Base-by-base conservation (phyloP, 371 early-diverging fungal genomes). In the Batkoa obscura region DNA sequence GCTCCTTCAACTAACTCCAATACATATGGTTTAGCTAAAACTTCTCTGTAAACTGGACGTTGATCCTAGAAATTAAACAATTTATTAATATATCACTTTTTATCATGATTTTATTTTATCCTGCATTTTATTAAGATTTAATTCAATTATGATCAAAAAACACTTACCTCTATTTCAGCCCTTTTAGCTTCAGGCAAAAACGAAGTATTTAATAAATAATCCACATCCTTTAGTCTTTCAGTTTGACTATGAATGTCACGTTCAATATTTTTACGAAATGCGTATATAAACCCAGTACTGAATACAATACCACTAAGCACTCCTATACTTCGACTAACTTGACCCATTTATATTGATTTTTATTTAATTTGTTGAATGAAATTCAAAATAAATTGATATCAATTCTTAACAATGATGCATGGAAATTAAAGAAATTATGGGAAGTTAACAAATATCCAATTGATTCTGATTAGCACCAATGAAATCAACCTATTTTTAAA, bases 241-340 rank as follows among this genome's bases (percentile, higher is more conserved):
- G 17, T 42, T 12, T 55, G 55, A 30, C 31, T 30, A n/a, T 15
- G 17, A n/a, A 55, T 43, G 33, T 55, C 55, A 31, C 34, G 12
- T 33, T 41, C 39, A 13, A 55, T 23, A 55, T 55, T 55, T 6
- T 43, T 35, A 8, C 43, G 12, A 5, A 55, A 32, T 4, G 43
- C 33, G 30, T 55, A 55, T 6, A 55, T 43, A 55, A 55, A 55
- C 1, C 55, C 55, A 45, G 39, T 10, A 43, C 43, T 55, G 6
- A 55, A 41, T 17, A 55, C 55, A 5, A 55, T 9, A 10, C 55
- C 55, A 15, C 31, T 43, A 43, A 43, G 34, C 17, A 55, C 41
- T 9, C 55, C 39, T 35, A 53, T 38, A 15, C 38, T 53, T 23
- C 53, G 53, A 31, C 53, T 50, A 12, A 34, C 30, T 33, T 36